Percentiles rank a stretch among this genome's conserved stretches.
Evolutionary conservation across 83 land plant species (phyloP).

Genomic region (Picea engelmannii): DNA sequence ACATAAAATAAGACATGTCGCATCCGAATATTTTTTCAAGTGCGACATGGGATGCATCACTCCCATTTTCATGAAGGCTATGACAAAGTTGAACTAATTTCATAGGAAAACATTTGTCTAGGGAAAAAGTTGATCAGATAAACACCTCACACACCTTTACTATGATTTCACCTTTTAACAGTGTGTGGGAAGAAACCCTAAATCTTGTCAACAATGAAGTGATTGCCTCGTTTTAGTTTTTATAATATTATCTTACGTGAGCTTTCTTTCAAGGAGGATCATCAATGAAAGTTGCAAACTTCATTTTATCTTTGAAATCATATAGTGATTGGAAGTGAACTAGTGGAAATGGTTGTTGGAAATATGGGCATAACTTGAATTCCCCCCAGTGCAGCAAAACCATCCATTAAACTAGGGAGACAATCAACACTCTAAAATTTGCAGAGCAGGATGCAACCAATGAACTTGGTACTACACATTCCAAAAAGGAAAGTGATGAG

Average conservation of each 20-base stretch:
- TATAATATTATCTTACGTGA: neutral
- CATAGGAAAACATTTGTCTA: neutral
- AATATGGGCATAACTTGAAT: constrained; percentile 56
- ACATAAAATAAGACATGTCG: too few species aligned
- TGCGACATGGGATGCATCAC: too few species aligned
- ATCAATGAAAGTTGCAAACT: constrained; percentile 73
- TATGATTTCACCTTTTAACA: neutral
- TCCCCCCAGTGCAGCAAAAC: constrained; percentile 25
- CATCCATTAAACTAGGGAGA: constrained; percentile 51
- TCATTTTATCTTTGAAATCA: constrained; percentile 81
- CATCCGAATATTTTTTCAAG: too few species aligned
- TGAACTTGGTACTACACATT: constrained; percentile 89
- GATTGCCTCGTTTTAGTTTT: too few species aligned
- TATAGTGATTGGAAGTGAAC: constrained; percentile 76
- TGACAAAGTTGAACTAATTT: too few species aligned
- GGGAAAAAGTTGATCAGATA: neutral
- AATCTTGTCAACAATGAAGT: too few species aligned
- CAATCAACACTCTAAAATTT: constrained; percentile 93
- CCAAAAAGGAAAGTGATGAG: constrained; percentile 87
- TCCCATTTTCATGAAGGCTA: too few species aligned
- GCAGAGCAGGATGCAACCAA: constrained; percentile 94
- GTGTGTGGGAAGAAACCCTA: neutral
- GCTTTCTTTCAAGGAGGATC: constrained; percentile 60
- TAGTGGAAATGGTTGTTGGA: constrained; percentile 71
- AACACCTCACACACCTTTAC: neutral